Evolutionary conservation across 495 filamentous ascomycete species (phyloP).

Genomic region (Rhypophila decipiens): DNA sequence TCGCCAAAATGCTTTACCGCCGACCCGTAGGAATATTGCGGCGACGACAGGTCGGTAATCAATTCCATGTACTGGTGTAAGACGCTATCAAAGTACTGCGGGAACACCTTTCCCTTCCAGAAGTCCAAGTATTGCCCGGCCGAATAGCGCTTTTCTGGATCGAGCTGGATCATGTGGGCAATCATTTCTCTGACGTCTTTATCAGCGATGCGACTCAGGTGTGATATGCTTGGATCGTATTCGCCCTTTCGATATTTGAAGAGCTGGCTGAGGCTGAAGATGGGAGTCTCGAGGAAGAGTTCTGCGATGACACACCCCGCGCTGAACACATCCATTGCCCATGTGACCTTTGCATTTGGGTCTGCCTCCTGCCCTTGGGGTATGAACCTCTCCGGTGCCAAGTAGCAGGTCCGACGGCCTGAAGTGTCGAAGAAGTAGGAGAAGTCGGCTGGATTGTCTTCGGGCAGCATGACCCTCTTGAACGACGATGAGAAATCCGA

Average conservation of each 20-base stretch:
- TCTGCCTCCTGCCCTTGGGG: slow-evolving; percentile 57
- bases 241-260: slow-evolving; percentile 90
- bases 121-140: slow-evolving; percentile 93
- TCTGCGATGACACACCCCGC: slow-evolving; percentile 96
- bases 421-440: slow-evolving; percentile 97
- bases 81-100: slow-evolving; percentile 93
- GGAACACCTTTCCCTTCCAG: slow-evolving; percentile 87
- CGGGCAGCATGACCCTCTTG: slow-evolving; percentile 90
- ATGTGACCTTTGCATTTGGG: slow-evolving; percentile 53
- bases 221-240: slow-evolving; percentile 76
- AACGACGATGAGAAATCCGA: slow-evolving; percentile 93
- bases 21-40: slow-evolving; percentile 56
- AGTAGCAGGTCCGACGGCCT: slow-evolving; percentile 86
- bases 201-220: slow-evolving; percentile 83
- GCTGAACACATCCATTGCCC: slow-evolving; percentile 99
- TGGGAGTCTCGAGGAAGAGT: slow-evolving; percentile 88
- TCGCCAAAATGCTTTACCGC: slow-evolving; percentile 65
- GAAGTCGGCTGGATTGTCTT: slow-evolving; percentile 96
- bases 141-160: slow-evolving; percentile 85
- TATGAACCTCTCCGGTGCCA: slow-evolving; percentile 90
- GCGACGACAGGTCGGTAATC: slow-evolving; percentile 88
- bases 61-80: slow-evolving; percentile 95
- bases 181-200: slow-evolving; percentile 81
- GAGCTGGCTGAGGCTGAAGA: slow-evolving; percentile 88
- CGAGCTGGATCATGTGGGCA: slow-evolving; percentile 88